These are phyloP conservation scores for Lactarius pseudohatsudake DNA, from an alignment of 768 basidiomycete species.

Conservation along the genomic window DNA sequence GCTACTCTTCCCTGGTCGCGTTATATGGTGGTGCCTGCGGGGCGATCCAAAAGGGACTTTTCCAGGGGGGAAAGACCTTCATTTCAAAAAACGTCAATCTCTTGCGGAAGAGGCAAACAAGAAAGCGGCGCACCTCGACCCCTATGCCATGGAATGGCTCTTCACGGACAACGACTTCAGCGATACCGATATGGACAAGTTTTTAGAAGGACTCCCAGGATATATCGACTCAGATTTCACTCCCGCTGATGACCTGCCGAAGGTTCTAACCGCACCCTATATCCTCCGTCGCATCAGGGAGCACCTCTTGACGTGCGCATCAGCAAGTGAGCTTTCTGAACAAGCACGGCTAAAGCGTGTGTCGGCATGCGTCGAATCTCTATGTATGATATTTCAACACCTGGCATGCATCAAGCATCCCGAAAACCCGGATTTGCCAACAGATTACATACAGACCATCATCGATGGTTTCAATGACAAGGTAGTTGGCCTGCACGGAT, in stretches of 20 bases:
- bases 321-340: conserved; percentile 5
- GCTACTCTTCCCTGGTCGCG: neutral
- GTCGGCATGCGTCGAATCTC: conserved; percentile 2
- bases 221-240: conserved; percentile 5
- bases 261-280: neutral
- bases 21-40: no score
- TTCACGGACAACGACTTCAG: conserved; percentile 11
- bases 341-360: conserved; percentile 1
- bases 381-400: neutral
- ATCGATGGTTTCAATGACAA: neutral
- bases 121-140: neutral
- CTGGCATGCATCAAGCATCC: no score
- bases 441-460: neutral
- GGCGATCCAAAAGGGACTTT: fast-evolving
- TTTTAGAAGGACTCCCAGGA: conserved; percentile 13
- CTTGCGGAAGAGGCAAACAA: neutral
- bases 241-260: neutral
- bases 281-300: neutral
- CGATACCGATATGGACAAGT: conserved; percentile 17
- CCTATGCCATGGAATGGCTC: conserved; percentile 15
- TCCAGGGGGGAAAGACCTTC: neutral
- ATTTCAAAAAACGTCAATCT: neutral
- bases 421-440: no score
- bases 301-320: conserved; percentile 6
- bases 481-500: conserved; percentile 1